A percentile compares a stretch with the other conserved stretches of the same genome.
Conservation (phyloP, 177 flowering plant species). For the Vitis hybrid region DNA sequence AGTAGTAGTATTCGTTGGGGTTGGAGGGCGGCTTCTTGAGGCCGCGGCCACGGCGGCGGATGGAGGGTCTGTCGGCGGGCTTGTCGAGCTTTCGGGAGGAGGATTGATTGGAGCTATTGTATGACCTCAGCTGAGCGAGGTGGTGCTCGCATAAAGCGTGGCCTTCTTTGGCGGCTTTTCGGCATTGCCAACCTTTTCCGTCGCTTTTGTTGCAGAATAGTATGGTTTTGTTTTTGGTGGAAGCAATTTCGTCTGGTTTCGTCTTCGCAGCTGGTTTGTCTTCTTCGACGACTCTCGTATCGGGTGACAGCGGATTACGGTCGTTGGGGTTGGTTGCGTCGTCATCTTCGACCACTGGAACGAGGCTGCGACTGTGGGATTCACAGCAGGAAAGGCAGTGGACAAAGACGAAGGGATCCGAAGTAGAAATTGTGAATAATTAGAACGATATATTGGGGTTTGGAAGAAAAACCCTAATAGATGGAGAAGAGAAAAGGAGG, state of each 20-base stretch:
- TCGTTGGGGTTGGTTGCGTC: too few species aligned
- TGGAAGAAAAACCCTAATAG: constrained; percentile 35
- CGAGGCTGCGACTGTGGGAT: too few species aligned
- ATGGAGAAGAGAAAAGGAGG: neutral
- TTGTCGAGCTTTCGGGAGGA: neutral
- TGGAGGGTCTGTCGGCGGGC: neutral
- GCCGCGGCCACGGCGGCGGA: constrained; percentile 18
- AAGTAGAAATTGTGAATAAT: constrained; percentile 9
- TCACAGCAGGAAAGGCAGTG: too few species aligned
- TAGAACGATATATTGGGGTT: neutral
- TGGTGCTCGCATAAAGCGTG: constrained; percentile 39
- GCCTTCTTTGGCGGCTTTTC: constrained; percentile 26
- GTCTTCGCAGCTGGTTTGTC: neutral
- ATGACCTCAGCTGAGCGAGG: constrained; percentile 20
- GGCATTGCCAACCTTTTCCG: constrained; percentile 48
- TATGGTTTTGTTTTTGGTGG: neutral
- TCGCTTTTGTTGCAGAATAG: constrained; percentile 30
- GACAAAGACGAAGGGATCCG: too few species aligned
- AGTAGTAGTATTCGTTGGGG: constrained; percentile 62
- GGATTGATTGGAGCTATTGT: neutral
- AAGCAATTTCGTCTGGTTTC: neutral
- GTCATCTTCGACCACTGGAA: too few species aligned
- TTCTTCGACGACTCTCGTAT: constrained; percentile 8
- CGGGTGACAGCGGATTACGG: too few species aligned
- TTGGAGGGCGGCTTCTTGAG: constrained; percentile 18